Evolutionary conservation across 2,329 filamentous ascomycete genomes (phyloP), one percentile per base, ranked within the genome.

Genomic region (Fusarium sp.): DNA sequence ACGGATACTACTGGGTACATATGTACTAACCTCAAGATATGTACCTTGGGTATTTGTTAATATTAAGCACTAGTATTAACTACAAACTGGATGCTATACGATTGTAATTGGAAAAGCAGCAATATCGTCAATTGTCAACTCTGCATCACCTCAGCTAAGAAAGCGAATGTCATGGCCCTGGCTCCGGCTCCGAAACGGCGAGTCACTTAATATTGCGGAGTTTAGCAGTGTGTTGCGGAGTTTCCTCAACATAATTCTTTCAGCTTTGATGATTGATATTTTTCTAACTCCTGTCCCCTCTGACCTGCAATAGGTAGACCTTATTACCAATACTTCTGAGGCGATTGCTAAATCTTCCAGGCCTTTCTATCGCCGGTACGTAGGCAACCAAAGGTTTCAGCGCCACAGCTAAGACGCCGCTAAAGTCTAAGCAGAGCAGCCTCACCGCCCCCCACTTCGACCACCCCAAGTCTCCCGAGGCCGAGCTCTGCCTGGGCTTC

Each of bases 371-470:
- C 21, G 42, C 27, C 25, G 6, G 25, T 27, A 27, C 6, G 29
- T 14, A 41, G 27, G 41, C 18, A 60, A n/a, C 46, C 45, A 35
- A 52, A 29, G 21, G 46, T 36, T 63, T 21, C 67, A 71, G 59
- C 59, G 69, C 71, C 68, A 71, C 64, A 61, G 31, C 52, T 59
- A 27, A 43, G 35, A 48, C 50, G 53, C 68, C 71, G 63, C 71
- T 68, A 55, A 68, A 66, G 35, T 57, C 33, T 33, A 31, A 65
- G n/a, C n/a, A 33, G 14, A 33, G 14, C 66, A 71, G 50, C 72
- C 58, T 73, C 65, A 68, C 69, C 72, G 67, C 69, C 72, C 71
- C 25, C 72, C 72, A 63, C 72, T 40, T 54, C 57, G 23, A 56
- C 25, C 25, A 25, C 5, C 25, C 25, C 3, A 6, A 6, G 25